phyloP scores from a whole-genome alignment of 352 stramenopile species.

The Proteromonas lacertae region DNA sequence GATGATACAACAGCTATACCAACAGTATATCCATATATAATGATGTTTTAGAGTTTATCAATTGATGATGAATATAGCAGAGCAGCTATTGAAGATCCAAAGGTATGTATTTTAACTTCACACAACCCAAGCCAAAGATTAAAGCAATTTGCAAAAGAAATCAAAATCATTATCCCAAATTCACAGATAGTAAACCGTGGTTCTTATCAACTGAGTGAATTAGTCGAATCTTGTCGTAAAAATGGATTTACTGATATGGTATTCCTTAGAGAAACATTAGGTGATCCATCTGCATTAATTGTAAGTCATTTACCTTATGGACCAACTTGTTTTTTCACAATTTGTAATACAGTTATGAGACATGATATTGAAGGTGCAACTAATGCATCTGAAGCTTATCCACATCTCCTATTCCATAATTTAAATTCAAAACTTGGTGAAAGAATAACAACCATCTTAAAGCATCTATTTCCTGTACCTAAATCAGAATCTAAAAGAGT shows the following conservation, averaged over 20 bases:
- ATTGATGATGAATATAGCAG: slow-evolving; percentile 98
- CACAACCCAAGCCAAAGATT: slow-evolving; percentile 73
- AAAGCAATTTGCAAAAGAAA: slow-evolving; percentile 98
- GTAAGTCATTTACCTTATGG: slow-evolving; percentile 92
- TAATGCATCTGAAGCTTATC: slow-evolving; percentile 40
- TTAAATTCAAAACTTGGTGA: slow-evolving; percentile 70
- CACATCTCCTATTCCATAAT: slow-evolving; percentile 81
- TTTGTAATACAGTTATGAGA: slow-evolving; percentile 75
- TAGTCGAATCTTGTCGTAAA: slow-evolving; percentile 70
- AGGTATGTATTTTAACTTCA: slow-evolving; percentile 88
- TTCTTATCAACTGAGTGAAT: slow-evolving; percentile 56
- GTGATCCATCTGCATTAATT: slow-evolving; percentile 85
- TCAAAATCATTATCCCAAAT: slow-evolving; percentile 90
- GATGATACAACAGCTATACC: slow-evolving; percentile 16
- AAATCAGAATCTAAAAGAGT: slow-evolving; percentile 74
- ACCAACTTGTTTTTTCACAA: slow-evolving; percentile 87
- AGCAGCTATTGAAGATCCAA: slow-evolving; percentile 72
- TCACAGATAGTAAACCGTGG: slow-evolving; percentile 83
- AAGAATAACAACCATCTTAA: slow-evolving; percentile 81
- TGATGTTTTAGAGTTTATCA: background rate
- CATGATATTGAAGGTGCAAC: slow-evolving; percentile 87
- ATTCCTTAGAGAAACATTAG: slow-evolving; percentile 85
- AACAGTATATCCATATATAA: background rate
- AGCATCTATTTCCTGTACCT: slow-evolving; percentile 89
- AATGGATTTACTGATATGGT: slow-evolving; percentile 93